These are phyloP conservation scores for Sugiyamaella paludigena DNA, from an alignment of 1,139 yeast species.

Conservation along the genomic window DNA sequence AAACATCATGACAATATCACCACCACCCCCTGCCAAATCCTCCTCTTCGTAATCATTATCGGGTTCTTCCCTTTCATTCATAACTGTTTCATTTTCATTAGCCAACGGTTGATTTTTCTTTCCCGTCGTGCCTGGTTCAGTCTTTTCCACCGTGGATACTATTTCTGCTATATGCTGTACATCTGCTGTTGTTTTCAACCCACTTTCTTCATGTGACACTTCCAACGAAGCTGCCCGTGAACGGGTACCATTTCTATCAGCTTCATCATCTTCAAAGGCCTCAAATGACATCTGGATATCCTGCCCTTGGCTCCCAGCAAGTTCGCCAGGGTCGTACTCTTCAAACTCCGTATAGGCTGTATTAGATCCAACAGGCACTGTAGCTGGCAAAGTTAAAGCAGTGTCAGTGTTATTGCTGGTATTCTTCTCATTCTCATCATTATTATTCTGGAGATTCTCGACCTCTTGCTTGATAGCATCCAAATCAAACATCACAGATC, in stretches of 20 bases:
- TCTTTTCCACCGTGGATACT: too few species aligned
- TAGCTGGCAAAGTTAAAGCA: neutral
- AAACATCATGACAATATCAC: constrained; percentile 21
- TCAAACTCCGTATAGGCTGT: constrained; percentile 11
- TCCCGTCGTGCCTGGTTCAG: too few species aligned
- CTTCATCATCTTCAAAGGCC: constrained; percentile 22
- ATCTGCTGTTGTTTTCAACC: neutral
- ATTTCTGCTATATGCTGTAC: too few species aligned
- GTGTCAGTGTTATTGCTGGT: neutral
- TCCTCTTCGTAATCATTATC: constrained; percentile 1
- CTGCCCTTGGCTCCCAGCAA: constrained; percentile 4
- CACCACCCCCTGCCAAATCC: constrained; percentile 15
- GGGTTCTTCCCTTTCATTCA: neutral
- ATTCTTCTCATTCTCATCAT: neutral
- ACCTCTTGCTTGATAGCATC: constrained; percentile 39
- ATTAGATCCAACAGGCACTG: constrained; percentile 7
- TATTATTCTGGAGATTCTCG: constrained; percentile 14
- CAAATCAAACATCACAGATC: constrained; percentile 38
- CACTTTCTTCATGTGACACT: too few species aligned
- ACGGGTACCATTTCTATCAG: constrained; percentile 14
- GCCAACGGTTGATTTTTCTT: too few species aligned
- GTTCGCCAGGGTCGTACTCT: constrained; percentile 17
- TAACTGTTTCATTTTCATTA: neutral
- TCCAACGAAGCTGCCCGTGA: too few species aligned
- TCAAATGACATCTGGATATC: constrained; percentile 32